A percentile compares a stretch with the other conserved stretches of the same genome.
Conservation (phyloP, 306 rosid species). For the Gastrolobium villosum region DNA sequence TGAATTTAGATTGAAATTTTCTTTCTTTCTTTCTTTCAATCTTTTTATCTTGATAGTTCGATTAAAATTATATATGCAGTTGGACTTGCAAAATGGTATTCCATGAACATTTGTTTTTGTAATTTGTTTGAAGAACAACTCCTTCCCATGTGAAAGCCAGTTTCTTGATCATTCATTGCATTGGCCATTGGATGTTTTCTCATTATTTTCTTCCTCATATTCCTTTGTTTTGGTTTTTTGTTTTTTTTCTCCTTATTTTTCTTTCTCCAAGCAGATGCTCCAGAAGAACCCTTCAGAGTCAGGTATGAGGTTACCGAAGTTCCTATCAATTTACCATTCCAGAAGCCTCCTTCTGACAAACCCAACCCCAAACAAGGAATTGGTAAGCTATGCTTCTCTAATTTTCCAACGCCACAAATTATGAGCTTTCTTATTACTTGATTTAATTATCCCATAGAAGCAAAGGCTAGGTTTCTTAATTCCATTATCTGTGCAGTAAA, state of each 20-base stretch:
- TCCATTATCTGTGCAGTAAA: constrained; percentile 15
- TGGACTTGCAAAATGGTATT: constrained; percentile 8
- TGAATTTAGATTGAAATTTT: not conserved
- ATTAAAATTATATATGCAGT: not conserved
- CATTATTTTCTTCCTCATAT: constrained; percentile 10
- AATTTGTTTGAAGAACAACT: constrained; percentile 6
- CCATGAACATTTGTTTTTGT: not conserved
- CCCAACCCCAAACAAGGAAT: constrained; percentile 99
- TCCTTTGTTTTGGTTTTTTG: constrained; percentile 10
- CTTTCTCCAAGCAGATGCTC: constrained; percentile 59
- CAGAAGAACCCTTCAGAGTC: constrained; percentile 84
- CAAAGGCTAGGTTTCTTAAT: constrained; percentile 5
- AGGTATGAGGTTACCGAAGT: constrained; percentile 88
- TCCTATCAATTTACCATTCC: constrained; percentile 86
- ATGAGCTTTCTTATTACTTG: constrained; percentile 26
- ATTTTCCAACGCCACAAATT: constrained; percentile 18
- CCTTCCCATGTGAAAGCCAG: not conserved
- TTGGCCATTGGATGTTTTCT: not conserved
- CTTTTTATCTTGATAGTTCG: not conserved
- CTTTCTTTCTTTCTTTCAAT: not conserved
- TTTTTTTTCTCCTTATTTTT: constrained; percentile 14
- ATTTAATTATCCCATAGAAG: constrained; percentile 28
- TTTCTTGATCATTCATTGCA: constrained; percentile 17
- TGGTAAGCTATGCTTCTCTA: constrained; percentile 64
- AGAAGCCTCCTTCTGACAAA: constrained; percentile 94